These are phyloP conservation scores for Parasitella parasitica DNA, from an alignment of 371 early-diverging fungal genomes.

Conservation along the genomic window DNA sequence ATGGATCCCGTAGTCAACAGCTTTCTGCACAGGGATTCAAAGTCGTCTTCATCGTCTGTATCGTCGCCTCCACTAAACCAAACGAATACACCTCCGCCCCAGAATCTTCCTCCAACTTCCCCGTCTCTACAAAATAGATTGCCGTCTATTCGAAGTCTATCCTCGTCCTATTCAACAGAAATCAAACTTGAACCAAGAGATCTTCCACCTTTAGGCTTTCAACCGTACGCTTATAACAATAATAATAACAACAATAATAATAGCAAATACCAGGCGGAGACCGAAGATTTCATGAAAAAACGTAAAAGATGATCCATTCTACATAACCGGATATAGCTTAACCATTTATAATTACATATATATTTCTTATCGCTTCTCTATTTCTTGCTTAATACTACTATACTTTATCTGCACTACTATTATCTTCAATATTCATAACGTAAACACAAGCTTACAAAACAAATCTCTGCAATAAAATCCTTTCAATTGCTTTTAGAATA, in stretches of 20 bases:
- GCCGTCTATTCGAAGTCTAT: constrained; percentile 41
- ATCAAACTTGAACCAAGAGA: constrained; percentile 16
- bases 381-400: neutral
- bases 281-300: constrained; percentile 29
- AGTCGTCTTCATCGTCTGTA: constrained; percentile 22
- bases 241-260: no score
- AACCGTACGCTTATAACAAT: constrained; percentile 3
- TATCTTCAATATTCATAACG: neutral
- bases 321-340: neutral
- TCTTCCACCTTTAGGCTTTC: constrained; percentile 22
- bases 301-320: constrained; percentile 22
- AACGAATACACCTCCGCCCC: neutral
- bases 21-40: constrained; percentile 23
- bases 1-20: constrained; percentile 22
- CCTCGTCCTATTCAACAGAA: constrained; percentile 21
- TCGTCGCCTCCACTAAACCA: neutral
- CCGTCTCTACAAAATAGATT: constrained; percentile 26
- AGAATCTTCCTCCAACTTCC: constrained; percentile 11
- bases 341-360: neutral
- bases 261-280: constrained; percentile 12
- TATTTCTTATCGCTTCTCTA: neutral
- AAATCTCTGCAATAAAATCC: neutral
- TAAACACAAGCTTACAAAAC: neutral
- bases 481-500: neutral
- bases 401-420: neutral